Evolutionary conservation across 257 asterid species (phyloP).

Genomic region (Scutellaria minor): DNA sequence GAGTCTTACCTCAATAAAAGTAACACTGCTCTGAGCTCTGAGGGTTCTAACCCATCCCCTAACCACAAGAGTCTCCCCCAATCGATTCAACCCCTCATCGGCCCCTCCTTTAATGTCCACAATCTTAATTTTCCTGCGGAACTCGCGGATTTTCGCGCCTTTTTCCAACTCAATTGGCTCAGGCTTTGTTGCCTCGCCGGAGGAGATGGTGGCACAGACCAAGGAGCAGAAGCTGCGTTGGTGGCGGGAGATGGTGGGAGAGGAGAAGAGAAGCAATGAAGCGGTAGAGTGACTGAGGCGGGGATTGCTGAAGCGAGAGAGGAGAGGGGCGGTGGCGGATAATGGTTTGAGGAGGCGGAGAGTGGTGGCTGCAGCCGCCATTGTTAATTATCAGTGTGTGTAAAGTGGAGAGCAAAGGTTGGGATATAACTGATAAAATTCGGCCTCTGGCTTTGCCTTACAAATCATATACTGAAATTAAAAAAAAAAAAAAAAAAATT

Average conservation of each 20-base stretch:
- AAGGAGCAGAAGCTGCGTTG: conserved; percentile 57
- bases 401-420: conserved; percentile 33
- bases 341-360: conserved; percentile 67
- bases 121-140: conserved; percentile 68
- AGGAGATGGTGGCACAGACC: conserved; percentile 57
- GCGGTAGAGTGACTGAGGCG: conserved; percentile 31
- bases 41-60: conserved; percentile 96
- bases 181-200: conserved; percentile 62
- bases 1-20: conserved; percentile 74
- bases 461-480: neutral
- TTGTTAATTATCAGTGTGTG: conserved; percentile 23
- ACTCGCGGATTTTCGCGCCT: conserved; percentile 63
- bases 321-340: conserved; percentile 50
- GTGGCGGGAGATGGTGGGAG: conserved; percentile 41
- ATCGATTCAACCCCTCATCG: conserved; percentile 68
- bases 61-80: conserved; percentile 76
- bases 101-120: conserved; percentile 80
- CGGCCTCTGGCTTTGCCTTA: conserved; percentile 16
- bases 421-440: conserved; percentile 26
- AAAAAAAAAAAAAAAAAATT: no score
- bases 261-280: conserved; percentile 39
- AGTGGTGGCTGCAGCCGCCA: conserved; percentile 70
- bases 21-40: conserved; percentile 83
- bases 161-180: conserved; percentile 44
- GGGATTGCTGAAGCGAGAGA: conserved; percentile 41